Evolutionary conservation across 2,329 filamentous ascomycete genomes (phyloP), one percentile per base, ranked within the genome.

Genomic region (Penicillium hordei): DNA sequence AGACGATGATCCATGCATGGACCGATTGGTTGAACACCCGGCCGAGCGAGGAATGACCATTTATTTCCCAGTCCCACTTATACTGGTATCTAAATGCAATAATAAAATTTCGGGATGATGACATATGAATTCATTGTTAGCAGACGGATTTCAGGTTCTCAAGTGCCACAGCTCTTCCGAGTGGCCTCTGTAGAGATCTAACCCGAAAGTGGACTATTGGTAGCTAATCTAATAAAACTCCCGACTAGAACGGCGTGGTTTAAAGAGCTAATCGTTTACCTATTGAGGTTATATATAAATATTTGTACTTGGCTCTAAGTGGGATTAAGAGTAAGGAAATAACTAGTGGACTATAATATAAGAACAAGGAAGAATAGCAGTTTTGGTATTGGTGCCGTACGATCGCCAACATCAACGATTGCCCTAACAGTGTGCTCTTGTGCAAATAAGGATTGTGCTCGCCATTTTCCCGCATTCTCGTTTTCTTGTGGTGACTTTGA

Each of bases 311-410:
- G 81, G 9, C 76, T 78, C 56, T 79, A 82, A 0, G 83, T 86
- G n/a, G 88, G 75, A 70, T 88, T 88, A 23, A 23, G 65, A 87
- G 66, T 82, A 46, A 88, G 73, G 71, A 86, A 86, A 23, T 74
- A 79, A 42, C 78, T 82, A 54, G 83, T 83, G 9, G 78, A 79
- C 83, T 83, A 88, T 25, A 81, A 83, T 7, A 86, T 83, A 27
- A 86, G 63, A 88, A 87, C 17, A 83, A 79, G 1, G 85, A 84
- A 88, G 0, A 78, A 63, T 66, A 86, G 82, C 1, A 88, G 75
- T 63, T 86, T 85, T 72, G 42, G 72, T 43, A 23, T 67, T 72
- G 44, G 82, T 74, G 2, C 78, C 72, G 62, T 78, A 81, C 27
- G 27, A 27, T 27, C 8, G 27, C 27, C 27, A 27, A 27, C 27